Percentiles rank a stretch among this genome's conserved stretches.
These are phyloP conservation scores for Cinnamomum micranthum DNA, from an alignment of 164 flowering plant genomes.

Conservation along the genomic window DNA sequence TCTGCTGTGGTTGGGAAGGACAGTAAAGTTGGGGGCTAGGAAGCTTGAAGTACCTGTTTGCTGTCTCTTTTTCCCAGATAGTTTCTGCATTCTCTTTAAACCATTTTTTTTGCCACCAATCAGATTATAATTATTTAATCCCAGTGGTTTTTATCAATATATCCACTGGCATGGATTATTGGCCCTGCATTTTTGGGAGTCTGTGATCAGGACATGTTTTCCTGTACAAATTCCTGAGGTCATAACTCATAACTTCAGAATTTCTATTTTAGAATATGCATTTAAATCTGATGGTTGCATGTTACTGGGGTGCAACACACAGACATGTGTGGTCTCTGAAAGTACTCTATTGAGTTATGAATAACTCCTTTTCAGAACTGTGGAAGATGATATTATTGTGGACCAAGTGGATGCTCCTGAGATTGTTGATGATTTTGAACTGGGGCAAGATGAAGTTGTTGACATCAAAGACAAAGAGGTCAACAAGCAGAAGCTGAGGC, in stretches of 20 bases:
- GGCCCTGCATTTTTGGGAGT: neutral
- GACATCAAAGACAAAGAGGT: conserved; percentile 87
- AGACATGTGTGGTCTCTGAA: neutral
- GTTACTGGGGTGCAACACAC: neutral
- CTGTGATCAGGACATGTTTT: neutral
- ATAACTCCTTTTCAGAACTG: conserved; percentile 49
- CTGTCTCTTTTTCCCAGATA: neutral
- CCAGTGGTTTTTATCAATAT: neutral
- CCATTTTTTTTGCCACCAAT: neutral
- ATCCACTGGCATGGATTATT: neutral
- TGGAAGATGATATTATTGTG: conserved; percentile 85
- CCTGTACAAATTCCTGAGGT: neutral
- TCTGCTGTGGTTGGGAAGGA: neutral
- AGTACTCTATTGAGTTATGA: conserved; percentile 10
- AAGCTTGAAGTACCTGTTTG: neutral
- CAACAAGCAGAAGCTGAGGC: conserved; percentile 78
- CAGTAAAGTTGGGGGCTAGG: neutral
- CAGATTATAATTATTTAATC: neutral
- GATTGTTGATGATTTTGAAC: conserved; percentile 89
- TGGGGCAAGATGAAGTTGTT: conserved; percentile 80
- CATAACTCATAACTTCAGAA: neutral
- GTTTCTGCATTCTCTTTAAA: neutral
- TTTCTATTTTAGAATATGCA: neutral
- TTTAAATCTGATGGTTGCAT: neutral
- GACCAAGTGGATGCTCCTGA: conserved; percentile 84